Percentiles rank a stretch among this genome's conserved stretches.
Conservation (phyloP, 2,329 filamentous ascomycete genomes). For the Monilinia fructigena region DNA sequence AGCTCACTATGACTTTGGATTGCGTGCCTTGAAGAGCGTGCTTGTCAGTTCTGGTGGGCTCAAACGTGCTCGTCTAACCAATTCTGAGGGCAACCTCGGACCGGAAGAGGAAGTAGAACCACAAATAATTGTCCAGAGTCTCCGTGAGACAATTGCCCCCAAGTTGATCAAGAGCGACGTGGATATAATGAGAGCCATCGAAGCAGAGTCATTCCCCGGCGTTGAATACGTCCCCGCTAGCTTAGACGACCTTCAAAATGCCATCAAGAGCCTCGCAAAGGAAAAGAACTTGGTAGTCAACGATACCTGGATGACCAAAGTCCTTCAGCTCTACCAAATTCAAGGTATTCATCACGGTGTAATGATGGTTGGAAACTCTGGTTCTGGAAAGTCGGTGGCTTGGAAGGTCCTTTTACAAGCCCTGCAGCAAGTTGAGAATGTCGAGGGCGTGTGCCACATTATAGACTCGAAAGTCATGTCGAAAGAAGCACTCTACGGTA, state of each 20-base stretch:
- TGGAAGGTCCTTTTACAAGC: constrained; percentile 93
- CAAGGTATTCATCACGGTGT: constrained; percentile 98
- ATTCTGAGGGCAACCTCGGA: constrained; percentile 54
- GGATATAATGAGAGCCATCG: constrained; percentile 80
- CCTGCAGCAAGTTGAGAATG: constrained; percentile 81
- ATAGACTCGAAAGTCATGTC: constrained; percentile 99
- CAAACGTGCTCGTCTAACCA: constrained; percentile 76
- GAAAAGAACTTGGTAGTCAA: constrained; percentile 87
- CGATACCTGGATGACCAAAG: constrained; percentile 96
- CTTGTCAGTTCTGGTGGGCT: constrained; percentile 95
- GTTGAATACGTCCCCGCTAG: constrained; percentile 91
- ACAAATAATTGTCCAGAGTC: constrained; percentile 97
- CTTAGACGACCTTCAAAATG: constrained; percentile 72
- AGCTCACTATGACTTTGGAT: constrained; percentile 97
- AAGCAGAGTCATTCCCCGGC: constrained; percentile 84
- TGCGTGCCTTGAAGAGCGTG: constrained; percentile 97
- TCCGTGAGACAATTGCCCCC: constrained; percentile 96
- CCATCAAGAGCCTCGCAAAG: constrained; percentile 77
- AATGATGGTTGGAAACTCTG: constrained; percentile 99
- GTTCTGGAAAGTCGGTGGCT: constrained; percentile 93
- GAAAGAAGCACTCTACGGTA: constrained; percentile 96
- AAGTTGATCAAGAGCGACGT: constrained; percentile 95
- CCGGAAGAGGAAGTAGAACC: constrained; percentile 79
- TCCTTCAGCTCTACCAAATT: constrained; percentile 95
- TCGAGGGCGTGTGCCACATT: constrained; percentile 93